Evolutionary conservation across 495 filamentous ascomycete genomes (phyloP).

Genomic region (Xylaria flabelliformis): DNA sequence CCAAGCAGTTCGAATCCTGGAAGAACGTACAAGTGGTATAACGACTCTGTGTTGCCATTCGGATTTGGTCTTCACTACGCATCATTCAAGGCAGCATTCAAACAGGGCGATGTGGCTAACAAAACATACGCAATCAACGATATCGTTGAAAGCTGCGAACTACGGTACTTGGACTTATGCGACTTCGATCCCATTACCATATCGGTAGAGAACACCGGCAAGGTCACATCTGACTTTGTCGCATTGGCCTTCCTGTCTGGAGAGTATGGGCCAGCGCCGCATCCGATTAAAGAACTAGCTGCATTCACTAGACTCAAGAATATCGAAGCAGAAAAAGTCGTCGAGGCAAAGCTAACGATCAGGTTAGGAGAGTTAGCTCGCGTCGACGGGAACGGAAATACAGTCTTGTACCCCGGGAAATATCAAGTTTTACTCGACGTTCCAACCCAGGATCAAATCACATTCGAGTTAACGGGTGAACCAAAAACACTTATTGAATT

Average conservation of each 20-base stretch:
- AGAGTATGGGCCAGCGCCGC: constrained; percentile 59
- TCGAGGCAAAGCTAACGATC: constrained; percentile 53
- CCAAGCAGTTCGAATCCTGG: constrained; percentile 46
- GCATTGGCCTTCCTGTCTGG: constrained; percentile 60
- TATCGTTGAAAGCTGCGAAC: constrained; percentile 41
- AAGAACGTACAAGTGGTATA: constrained; percentile 59
- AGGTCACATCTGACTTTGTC: constrained; percentile 59
- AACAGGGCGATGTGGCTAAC: constrained; percentile 32
- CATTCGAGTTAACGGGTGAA: constrained; percentile 54
- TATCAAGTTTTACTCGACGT: constrained; percentile 67
- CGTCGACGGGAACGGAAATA: constrained; percentile 63
- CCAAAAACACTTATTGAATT: constrained; percentile 35
- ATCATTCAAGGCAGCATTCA: constrained; percentile 56
- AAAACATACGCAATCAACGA: constrained; percentile 40
- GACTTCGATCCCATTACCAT: constrained; percentile 50
- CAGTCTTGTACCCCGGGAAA: constrained; percentile 67
- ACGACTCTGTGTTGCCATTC: constrained; percentile 52
- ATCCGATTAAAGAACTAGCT: constrained; percentile 64
- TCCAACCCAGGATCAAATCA: constrained; percentile 42
- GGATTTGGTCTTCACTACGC: constrained; percentile 61
- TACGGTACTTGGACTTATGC: constrained; percentile 50
- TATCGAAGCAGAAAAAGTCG: constrained; percentile 55
- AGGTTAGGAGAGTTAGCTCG: constrained; percentile 65
- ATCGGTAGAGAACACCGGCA: constrained; percentile 59
- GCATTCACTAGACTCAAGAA: constrained; percentile 59